Conservation (phyloP, 108 stramenopile genomes). For the Bacterosira constricta region DNA sequence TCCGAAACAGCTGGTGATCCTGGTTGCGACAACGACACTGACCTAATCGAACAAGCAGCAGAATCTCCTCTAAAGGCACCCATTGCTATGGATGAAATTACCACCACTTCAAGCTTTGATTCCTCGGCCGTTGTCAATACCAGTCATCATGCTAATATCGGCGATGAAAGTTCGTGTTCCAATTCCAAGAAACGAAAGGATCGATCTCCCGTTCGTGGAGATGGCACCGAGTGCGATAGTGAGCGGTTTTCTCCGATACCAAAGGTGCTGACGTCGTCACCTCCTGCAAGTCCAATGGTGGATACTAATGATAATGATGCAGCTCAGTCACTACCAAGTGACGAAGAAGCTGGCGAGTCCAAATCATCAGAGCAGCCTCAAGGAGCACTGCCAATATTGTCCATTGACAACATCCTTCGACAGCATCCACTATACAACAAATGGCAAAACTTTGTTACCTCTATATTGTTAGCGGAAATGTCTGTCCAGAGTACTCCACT, state of each 20-base stretch:
- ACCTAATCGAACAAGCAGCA: neutral
- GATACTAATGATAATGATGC: neutral
- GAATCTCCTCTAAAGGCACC: neutral
- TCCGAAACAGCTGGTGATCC: conserved; percentile 7
- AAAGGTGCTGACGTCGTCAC: neutral
- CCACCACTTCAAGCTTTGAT: neutral
- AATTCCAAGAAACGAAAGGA: conserved; percentile 18
- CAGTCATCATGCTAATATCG: neutral
- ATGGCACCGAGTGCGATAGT: neutral
- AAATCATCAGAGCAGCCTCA: too few species aligned
- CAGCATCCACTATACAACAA: conserved; percentile 55
- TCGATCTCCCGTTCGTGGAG: conserved; percentile 5
- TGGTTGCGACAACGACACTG: neutral
- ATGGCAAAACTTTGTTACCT: conserved; percentile 80
- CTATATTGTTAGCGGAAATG: conserved; percentile 76
- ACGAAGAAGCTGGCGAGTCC: conserved; percentile 2
- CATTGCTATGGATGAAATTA: neutral
- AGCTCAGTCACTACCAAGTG: conserved; percentile 14
- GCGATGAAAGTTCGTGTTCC: conserved; percentile 2
- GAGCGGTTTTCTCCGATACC: conserved; percentile 2
- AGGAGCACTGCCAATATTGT: too few species aligned
- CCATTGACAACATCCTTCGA: conserved; percentile 36
- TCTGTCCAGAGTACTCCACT: conserved; percentile 85
- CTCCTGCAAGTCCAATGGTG: conserved; percentile 8
- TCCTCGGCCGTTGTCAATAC: neutral